Percentiles rank a stretch among this genome's conserved stretches.
These are phyloP conservation scores for Mycosarcoma maydis DNA, from an alignment of 1,284 basidiomycete species.

Conservation along the genomic window DNA sequence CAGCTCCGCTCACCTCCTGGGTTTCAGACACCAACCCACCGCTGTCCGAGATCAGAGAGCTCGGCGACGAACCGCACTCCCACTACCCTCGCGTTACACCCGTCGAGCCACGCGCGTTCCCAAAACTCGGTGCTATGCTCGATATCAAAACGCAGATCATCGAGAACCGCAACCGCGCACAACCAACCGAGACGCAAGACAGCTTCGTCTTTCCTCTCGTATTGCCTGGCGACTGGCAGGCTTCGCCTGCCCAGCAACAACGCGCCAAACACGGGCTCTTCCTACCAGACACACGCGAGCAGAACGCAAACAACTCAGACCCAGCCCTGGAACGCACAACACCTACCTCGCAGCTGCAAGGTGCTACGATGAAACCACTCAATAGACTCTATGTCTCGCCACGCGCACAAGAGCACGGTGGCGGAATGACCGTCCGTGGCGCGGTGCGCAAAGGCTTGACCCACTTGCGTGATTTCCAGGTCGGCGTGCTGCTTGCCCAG, in stretches of 20 bases:
- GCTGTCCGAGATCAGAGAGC: conserved; percentile 24
- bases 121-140: conserved; percentile 44
- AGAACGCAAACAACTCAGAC: conserved; percentile 1
- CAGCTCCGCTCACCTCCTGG: conserved; percentile 25
- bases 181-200: conserved; percentile 17
- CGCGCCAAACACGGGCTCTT: conserved; percentile 23
- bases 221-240: conserved; percentile 56
- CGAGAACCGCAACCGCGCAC: conserved; percentile 12
- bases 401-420: conserved; percentile 42
- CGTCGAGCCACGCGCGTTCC: conserved; percentile 48
- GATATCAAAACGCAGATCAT: conserved; percentile 24
- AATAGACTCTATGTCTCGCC: conserved; percentile 60
- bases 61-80: conserved; percentile 23
- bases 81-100: conserved; percentile 38
- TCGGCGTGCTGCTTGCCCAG: conserved; percentile 41
- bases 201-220: conserved; percentile 59
- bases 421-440: conserved; percentile 55
- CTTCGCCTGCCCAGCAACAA: conserved; percentile 40
- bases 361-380: conserved; percentile 38
- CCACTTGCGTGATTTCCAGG: conserved; percentile 47
- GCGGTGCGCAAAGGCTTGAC: conserved; percentile 39
- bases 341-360: too few species aligned
- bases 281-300: conserved; percentile 18
- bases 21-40: conserved; percentile 40
- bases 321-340: too few species aligned